A percentile compares a stretch with the other conserved stretches of the same genome.
phyloP scores from a whole-genome alignment of 192 early-diverging fungal genomes.

The Chytriomyces confervae region DNA sequence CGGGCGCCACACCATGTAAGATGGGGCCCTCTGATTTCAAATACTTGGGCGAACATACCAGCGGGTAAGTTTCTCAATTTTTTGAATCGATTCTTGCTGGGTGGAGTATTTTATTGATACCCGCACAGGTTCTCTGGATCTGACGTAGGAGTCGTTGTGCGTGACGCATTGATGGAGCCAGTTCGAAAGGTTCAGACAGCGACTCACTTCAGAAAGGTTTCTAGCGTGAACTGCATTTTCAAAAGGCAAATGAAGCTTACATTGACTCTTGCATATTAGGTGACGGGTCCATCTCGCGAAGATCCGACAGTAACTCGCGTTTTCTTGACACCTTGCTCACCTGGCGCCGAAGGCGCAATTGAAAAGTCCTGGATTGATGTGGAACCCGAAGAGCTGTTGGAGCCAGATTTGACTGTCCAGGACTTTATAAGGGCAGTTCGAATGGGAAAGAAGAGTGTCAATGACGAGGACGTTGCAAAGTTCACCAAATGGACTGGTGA shows the following conservation, averaged over 20 bases:
- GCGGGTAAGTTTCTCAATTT: conserved; percentile 62
- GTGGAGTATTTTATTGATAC: conserved; percentile 1
- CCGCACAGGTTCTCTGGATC: conserved; percentile 84
- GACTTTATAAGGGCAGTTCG: conserved; percentile 89
- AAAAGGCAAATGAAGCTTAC: background rate
- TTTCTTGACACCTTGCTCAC: conserved; percentile 91
- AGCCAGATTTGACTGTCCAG: conserved; percentile 81
- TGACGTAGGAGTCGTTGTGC: conserved; percentile 91
- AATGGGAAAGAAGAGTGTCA: conserved; percentile 81
- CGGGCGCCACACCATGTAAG: conserved; percentile 89
- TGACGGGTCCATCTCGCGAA: conserved; percentile 62
- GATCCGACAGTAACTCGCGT: conserved; percentile 56
- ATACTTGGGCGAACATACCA: conserved; percentile 78
- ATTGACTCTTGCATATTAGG: conserved; percentile 33
- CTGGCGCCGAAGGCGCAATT: conserved; percentile 83
- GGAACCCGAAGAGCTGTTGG: conserved; percentile 82
- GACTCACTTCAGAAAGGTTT: conserved; percentile 87
- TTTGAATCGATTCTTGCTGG: background rate
- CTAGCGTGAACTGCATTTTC: background rate
- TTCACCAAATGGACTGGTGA: conserved; percentile 87
- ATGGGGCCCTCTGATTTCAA: conserved; percentile 75
- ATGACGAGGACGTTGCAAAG: conserved; percentile 76
- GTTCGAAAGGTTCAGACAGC: conserved; percentile 94
- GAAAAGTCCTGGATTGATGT: conserved; percentile 92
- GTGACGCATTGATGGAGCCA: conserved; percentile 97